Conservation (phyloP, 176 grass and related monocot species). For the Carex littledalei region DNA sequence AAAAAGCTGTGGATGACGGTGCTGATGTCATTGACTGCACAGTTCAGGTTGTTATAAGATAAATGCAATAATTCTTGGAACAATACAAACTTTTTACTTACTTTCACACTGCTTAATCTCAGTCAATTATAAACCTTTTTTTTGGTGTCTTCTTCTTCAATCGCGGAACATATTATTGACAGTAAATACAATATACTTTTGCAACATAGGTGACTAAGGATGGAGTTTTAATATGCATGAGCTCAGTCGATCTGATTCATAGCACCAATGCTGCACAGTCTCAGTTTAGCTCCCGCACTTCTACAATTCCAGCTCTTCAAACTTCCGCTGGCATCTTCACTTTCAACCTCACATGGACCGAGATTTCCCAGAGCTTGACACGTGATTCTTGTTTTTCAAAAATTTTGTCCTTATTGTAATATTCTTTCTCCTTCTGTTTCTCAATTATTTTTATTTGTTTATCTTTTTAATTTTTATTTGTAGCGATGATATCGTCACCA, state of each 20-base stretch:
- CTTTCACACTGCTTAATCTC: background rate
- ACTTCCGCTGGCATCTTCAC: slow-evolving; percentile 44
- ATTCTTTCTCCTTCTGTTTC: background rate
- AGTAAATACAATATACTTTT: background rate
- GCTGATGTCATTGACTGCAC: slow-evolving; percentile 87
- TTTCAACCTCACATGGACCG: slow-evolving; percentile 70
- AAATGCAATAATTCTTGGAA: background rate
- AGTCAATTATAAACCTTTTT: no score
- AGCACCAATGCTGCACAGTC: slow-evolving; percentile 47
- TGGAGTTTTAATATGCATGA: slow-evolving; percentile 70
- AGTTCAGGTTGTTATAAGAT: slow-evolving; percentile 50
- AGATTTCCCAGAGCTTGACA: slow-evolving; percentile 47
- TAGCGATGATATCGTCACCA: slow-evolving; percentile 68
- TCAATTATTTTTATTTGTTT: background rate
- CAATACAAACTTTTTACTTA: background rate
- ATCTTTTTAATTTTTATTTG: background rate
- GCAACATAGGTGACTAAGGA: slow-evolving; percentile 52
- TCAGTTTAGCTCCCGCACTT: slow-evolving; percentile 23
- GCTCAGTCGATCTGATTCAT: slow-evolving; percentile 45
- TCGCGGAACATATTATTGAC: background rate
- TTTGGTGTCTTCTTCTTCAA: background rate
- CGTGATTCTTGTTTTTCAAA: slow-evolving; percentile 31
- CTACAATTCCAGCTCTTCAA: slow-evolving; percentile 30
- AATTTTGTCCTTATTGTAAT: background rate
- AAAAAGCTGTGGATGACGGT: slow-evolving; percentile 47